Percentiles rank a stretch among this genome's conserved stretches.
phyloP scores from a whole-genome alignment of 2,329 filamentous ascomycete species.

The Helotiales sp. region DNA sequence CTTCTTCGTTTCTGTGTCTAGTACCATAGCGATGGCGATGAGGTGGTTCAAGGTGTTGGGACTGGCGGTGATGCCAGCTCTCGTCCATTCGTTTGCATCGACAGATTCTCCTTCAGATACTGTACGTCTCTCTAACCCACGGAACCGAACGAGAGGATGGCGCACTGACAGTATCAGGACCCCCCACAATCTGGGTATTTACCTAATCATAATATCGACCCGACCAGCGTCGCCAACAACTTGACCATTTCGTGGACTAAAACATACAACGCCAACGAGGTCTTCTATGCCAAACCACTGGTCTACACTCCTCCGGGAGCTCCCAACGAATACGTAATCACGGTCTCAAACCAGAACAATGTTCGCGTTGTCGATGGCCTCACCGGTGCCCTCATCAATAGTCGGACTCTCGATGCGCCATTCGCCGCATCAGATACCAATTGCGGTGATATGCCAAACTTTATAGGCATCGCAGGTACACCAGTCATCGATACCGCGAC shows the following conservation, averaged over 20 bases:
- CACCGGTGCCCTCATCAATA: conserved; percentile 50
- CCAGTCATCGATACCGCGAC: conserved; percentile 18
- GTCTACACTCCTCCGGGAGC: conserved; percentile 50
- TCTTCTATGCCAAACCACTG: conserved; percentile 49
- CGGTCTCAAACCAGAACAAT: conserved; percentile 58
- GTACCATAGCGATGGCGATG: not conserved
- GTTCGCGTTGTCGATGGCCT: conserved; percentile 55
- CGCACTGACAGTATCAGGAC: not conserved
- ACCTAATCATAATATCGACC: conserved; percentile 14
- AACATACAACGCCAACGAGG: conserved; percentile 1
- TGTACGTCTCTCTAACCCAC: not conserved
- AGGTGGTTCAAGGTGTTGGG: not conserved
- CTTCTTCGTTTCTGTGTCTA: not conserved
- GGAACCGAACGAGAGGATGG: not conserved
- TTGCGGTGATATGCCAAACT: conserved; percentile 17
- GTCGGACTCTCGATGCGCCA: conserved; percentile 48
- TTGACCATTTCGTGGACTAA: not conserved
- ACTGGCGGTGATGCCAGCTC: not conserved
- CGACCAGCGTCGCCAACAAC: not conserved
- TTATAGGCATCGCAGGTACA: conserved; percentile 22
- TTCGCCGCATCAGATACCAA: conserved; percentile 31
- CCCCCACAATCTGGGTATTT: conserved; percentile 11
- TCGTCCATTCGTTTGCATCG: not conserved
- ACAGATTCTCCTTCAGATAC: not conserved
- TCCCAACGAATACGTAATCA: conserved; percentile 51